Evolutionary conservation across 2,329 filamentous ascomycete genomes (phyloP).

Genomic region (Phialocephala sp.): DNA sequence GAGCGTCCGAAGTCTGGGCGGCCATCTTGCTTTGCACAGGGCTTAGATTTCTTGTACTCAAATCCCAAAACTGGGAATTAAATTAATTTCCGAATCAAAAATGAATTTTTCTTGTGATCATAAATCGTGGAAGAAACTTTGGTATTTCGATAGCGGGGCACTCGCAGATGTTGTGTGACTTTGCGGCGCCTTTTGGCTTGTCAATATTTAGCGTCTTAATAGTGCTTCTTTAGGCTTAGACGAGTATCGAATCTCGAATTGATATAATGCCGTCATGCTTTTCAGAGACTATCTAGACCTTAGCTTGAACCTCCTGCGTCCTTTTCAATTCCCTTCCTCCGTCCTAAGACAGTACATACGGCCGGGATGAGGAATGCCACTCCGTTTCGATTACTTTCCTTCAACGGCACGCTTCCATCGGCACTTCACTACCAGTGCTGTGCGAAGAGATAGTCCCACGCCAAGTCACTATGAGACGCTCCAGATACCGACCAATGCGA

Average conservation of each 20-base stretch:
- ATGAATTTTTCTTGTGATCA: neutral
- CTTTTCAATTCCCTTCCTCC: neutral
- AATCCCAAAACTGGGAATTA: neutral
- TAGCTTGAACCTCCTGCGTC: neutral
- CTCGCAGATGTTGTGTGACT: neutral
- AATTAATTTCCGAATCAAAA: neutral
- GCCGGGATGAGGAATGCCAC: constrained; percentile 69
- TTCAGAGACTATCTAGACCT: neutral
- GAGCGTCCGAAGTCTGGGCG: constrained; percentile 70
- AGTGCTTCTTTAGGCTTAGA: constrained; percentile 3
- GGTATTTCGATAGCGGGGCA: constrained; percentile 1
- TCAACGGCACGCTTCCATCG: constrained; percentile 26
- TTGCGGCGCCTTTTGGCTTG: neutral
- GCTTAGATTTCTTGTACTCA: constrained; percentile 13
- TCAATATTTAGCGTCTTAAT: neutral
- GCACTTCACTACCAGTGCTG: constrained; percentile 53
- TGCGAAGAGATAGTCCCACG: constrained; percentile 42
- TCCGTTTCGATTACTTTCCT: constrained; percentile 45
- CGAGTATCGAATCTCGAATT: no score
- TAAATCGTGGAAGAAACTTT: neutral
- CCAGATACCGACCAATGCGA: constrained; percentile 71
- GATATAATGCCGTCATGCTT: constrained; percentile 5
- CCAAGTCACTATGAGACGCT: constrained; percentile 83
- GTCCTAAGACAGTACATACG: neutral
- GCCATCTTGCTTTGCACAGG: constrained; percentile 36